These are phyloP conservation scores for Juglanconis sp. DNA, from an alignment of 2,329 filamentous ascomycete species.

Conservation along the genomic window DNA sequence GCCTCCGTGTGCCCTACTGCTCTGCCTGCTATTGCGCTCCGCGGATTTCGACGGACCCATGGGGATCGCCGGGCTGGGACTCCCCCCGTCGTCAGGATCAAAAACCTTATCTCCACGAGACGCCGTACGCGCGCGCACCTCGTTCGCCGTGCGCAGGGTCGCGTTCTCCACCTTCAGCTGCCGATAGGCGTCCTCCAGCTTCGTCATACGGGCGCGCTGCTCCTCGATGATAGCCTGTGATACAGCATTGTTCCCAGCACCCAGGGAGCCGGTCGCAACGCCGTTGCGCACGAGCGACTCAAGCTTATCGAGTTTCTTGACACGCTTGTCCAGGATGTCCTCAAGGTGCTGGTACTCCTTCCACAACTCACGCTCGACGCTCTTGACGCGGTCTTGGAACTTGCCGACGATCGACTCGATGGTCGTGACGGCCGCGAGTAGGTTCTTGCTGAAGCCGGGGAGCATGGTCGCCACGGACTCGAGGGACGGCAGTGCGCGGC, in stretches of 20 bases:
- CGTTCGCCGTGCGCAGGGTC: constrained; percentile 64
- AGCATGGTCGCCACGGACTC: constrained; percentile 85
- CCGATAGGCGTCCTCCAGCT: constrained; percentile 59
- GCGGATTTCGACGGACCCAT: constrained; percentile 45
- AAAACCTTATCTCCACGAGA: constrained; percentile 34
- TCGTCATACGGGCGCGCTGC: constrained; percentile 45
- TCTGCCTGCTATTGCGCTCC: constrained; percentile 12
- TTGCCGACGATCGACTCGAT: constrained; percentile 76
- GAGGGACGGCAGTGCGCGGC: constrained; percentile 75
- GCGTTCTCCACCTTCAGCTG: constrained; percentile 63
- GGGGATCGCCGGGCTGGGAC: constrained; percentile 52
- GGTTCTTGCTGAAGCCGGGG: constrained; percentile 84
- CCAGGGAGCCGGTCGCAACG: constrained; percentile 47
- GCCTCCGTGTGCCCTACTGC: constrained; percentile 20
- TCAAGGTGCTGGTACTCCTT: constrained; percentile 88
- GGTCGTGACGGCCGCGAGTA: constrained; percentile 80
- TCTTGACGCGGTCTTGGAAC: constrained; percentile 77
- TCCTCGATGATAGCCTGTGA: constrained; percentile 29
- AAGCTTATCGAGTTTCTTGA: constrained; percentile 82
- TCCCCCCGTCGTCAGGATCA: constrained; percentile 39
- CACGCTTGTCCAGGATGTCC: constrained; percentile 71
- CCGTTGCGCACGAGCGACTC: constrained; percentile 74
- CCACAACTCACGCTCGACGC: constrained; percentile 84
- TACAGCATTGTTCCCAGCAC: constrained; percentile 21
- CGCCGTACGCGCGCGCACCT: constrained; percentile 52